phyloP scores from a whole-genome alignment of 2,329 filamentous ascomycete genomes.

The Mariannaea elegans region DNA sequence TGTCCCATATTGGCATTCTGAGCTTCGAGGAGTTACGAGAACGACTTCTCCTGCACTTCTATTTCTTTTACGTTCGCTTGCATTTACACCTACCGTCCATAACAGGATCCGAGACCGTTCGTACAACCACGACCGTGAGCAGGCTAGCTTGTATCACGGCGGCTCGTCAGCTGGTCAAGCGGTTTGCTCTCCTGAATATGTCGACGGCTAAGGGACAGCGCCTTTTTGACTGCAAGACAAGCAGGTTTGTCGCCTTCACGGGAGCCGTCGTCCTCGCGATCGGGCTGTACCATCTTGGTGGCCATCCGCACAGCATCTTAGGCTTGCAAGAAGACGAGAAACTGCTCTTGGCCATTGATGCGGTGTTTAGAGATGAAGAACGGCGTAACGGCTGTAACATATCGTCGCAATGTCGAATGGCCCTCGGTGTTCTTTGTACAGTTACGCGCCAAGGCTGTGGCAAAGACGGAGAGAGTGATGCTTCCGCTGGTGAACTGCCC shows the following conservation, averaged over 20 bases:
- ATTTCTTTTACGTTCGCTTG: slow-evolving; percentile 4
- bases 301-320: too few relatives aligned
- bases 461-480: too few relatives aligned
- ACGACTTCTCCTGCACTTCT: slow-evolving; percentile 1
- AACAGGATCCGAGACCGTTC: background rate
- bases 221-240: slow-evolving; percentile 18
- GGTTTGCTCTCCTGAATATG: slow-evolving; percentile 5
- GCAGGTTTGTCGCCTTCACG: slow-evolving; percentile 7
- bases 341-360: background rate
- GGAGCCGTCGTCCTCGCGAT: slow-evolving; percentile 7
- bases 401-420: slow-evolving; percentile 1
- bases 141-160: slow-evolving; percentile 10
- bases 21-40: background rate
- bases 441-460: too few relatives aligned
- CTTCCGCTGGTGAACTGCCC: too few relatives aligned
- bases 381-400: slow-evolving; percentile 15
- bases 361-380: background rate
- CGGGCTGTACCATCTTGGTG: background rate
- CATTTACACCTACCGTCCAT: slow-evolving; percentile 14
- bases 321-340: too few relatives aligned
- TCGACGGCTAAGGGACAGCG: background rate
- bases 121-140: background rate
- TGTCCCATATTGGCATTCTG: background rate
- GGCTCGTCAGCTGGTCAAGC: background rate
- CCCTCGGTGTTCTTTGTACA: background rate